These are phyloP conservation scores for Schizophyllum amplum DNA, from an alignment of 1,284 basidiomycete genomes.

Conservation along the genomic window DNA sequence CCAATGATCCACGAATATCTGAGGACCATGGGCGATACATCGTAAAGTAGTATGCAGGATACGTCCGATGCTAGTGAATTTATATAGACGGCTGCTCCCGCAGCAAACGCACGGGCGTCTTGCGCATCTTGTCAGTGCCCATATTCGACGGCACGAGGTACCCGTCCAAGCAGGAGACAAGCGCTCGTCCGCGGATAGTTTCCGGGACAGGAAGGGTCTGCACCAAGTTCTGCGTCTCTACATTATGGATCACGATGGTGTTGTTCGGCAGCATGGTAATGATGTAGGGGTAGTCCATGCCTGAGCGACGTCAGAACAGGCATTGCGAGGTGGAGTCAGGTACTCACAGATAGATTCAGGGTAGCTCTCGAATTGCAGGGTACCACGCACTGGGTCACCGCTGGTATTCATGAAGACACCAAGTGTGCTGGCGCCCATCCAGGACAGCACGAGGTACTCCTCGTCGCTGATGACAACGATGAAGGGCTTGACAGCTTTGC, in stretches of 20 bases:
- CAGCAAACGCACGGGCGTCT: slow-evolving; percentile 27
- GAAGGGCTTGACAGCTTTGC: slow-evolving; percentile 50
- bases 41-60: no score
- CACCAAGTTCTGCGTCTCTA: slow-evolving; percentile 66
- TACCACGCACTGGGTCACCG: slow-evolving; percentile 85
- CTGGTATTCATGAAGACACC: slow-evolving; percentile 79
- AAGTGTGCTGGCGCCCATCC: slow-evolving; percentile 68
- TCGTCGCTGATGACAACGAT: slow-evolving; percentile 68
- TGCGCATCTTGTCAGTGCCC: slow-evolving; percentile 47
- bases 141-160: slow-evolving; percentile 58
- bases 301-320: slow-evolving; percentile 21
- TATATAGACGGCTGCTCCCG: slow-evolving; percentile 8
- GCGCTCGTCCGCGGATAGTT: slow-evolving; percentile 19
- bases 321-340: neutral
- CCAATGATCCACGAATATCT: no score
- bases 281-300: slow-evolving; percentile 75
- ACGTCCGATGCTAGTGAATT: no score
- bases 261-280: slow-evolving; percentile 72
- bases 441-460: slow-evolving; percentile 76
- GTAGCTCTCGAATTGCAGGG: slow-evolving; percentile 77
- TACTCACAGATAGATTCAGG: slow-evolving; percentile 70
- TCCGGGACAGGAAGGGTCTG: slow-evolving; percentile 48
- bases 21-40: no score
- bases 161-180: slow-evolving; percentile 42
- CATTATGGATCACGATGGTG: slow-evolving; percentile 73